Percentiles rank a stretch among this genome's conserved stretches.
phyloP scores from a whole-genome alignment of 2,329 filamentous ascomycete genomes.

The Penicillium sp. region DNA sequence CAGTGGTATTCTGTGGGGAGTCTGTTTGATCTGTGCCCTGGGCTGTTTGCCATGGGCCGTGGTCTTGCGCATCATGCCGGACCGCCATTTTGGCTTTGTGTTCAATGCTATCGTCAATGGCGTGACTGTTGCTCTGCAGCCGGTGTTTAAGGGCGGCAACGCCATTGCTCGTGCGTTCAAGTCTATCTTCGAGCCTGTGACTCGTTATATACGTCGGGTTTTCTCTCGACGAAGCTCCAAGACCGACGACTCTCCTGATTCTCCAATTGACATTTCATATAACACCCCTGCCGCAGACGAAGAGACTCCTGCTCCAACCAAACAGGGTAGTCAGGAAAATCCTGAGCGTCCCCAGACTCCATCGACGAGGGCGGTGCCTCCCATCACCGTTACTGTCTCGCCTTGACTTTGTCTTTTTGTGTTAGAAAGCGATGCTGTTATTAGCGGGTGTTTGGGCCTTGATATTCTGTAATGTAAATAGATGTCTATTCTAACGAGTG shows the following conservation, averaged over 20 bases:
- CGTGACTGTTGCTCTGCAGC: conserved; percentile 52
- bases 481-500: background rate
- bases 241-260: conserved; percentile 2
- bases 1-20: conserved; percentile 76
- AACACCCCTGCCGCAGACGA: conserved; percentile 8
- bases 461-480: conserved; percentile 1
- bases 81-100: conserved; percentile 52
- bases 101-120: conserved; percentile 53
- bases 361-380: conserved; percentile 31
- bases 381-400: conserved; percentile 42
- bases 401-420: conserved; percentile 12
- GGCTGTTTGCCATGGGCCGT: conserved; percentile 83
- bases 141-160: conserved; percentile 32
- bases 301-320: conserved; percentile 2
- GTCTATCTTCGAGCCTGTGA: conserved; percentile 23
- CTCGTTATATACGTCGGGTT: conserved; percentile 25
- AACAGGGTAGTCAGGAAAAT: conserved; percentile 6
- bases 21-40: conserved; percentile 77
- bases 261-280: conserved; percentile 19
- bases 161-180: conserved; percentile 28
- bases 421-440: conserved; percentile 1
- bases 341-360: conserved; percentile 23
- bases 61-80: conserved; percentile 77
- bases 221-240: conserved; percentile 9
- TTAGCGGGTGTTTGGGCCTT: background rate